These are phyloP conservation scores for Chlorella vulgaris DNA, from an alignment of 139 green algal genomes.

Conservation along the genomic window DNA sequence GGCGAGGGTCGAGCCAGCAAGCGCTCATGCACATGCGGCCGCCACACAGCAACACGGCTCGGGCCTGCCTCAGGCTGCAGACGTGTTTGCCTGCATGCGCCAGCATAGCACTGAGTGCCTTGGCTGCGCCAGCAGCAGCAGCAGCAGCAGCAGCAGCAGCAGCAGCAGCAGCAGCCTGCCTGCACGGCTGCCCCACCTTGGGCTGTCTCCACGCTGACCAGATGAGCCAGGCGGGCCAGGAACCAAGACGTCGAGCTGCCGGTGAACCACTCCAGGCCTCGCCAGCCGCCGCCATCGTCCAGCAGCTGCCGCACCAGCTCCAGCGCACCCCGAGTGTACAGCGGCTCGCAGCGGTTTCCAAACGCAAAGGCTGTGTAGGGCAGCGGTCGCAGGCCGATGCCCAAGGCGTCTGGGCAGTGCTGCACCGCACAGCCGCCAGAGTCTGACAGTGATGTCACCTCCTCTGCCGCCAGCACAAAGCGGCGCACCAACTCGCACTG, in stretches of 20 bases:
- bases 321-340: constrained; percentile 14
- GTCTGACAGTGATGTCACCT: not conserved
- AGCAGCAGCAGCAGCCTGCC: not conserved
- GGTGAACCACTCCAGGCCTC: constrained; percentile 18
- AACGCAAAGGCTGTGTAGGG: constrained; percentile 11
- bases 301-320: constrained; percentile 19
- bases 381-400: constrained; percentile 10
- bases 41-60: too few relatives aligned
- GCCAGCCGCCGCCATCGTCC: too few relatives aligned
- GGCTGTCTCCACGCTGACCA: constrained; percentile 11
- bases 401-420: constrained; percentile 27
- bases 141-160: not conserved
- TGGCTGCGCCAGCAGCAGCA: too few relatives aligned
- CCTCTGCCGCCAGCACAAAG: constrained; percentile 15
- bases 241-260: constrained; percentile 22
- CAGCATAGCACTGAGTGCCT: too few relatives aligned
- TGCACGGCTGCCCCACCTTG: not conserved
- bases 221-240: not conserved
- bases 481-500: not conserved
- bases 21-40: too few relatives aligned
- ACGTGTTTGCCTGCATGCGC: too few relatives aligned
- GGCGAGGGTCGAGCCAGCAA: too few relatives aligned
- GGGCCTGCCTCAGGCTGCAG: too few relatives aligned
- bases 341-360: constrained; percentile 32
- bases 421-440: constrained; percentile 24